Base-by-base conservation (phyloP, 176 grass and related monocot genomes). In the Avena atlantica region DNA sequence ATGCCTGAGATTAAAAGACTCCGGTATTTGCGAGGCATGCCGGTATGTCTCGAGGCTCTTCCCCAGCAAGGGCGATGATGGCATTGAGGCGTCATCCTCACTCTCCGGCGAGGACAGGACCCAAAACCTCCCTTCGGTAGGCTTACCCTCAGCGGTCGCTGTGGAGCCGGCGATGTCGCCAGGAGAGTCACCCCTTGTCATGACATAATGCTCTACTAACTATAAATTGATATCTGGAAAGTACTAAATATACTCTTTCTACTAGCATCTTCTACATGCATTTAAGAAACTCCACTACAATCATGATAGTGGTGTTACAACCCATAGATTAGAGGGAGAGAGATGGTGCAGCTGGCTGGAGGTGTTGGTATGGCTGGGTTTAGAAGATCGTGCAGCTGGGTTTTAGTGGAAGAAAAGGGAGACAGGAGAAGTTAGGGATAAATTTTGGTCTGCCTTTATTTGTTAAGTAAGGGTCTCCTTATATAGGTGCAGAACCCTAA, bases 201-300 rank as follows among this genome's bases (percentile, higher is more conserved):
- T 31, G 29, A 31, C 29, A 31, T 31, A 31, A 36, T 14, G 36
- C 62, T 65, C 24, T 31, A 31, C 29, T 29, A 66, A 25, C 62
- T 16, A 82, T 69, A 36, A 58, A 25, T 5, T 75, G 55, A 25
- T 36, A 31, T 16, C 29, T 48, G 42, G 15, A 45, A 44, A 67
- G 36, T 20, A 15, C 34, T 75, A 17, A 81, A 68, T 76, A 56
- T 82, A 45, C 31, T 21, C 57, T 59, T 88, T 88, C 3, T 83
- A 17, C 61, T 31, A 29, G n/a, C 45, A 52, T 59, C 34, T 56
- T 75, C 40, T 69, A 58, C 21, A 59, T 15, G 17, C 17, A 62
- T 59, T 56, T 83, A 58, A 19, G 55, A 48, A 63, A 20, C n/a
- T 58, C 70, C n/a, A 16, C 2, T 70, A 77, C 61, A 83, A 59